These are phyloP conservation scores for Coprinellus micaceus DNA, from an alignment of 768 basidiomycete genomes.

Conservation along the genomic window DNA sequence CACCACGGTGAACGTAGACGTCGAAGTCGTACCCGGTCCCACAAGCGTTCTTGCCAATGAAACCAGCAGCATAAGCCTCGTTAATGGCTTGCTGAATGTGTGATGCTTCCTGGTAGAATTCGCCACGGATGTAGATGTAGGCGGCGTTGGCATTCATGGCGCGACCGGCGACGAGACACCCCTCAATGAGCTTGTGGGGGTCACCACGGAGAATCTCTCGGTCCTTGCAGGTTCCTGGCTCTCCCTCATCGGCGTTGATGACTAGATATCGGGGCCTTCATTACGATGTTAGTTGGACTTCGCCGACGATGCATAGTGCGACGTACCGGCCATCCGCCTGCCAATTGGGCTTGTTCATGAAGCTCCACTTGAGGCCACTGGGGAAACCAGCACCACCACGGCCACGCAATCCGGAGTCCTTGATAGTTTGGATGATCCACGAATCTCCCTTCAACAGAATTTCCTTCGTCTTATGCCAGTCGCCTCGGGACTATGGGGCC, in stretches of 20 bases:
- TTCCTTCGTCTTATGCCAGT: slow-evolving; percentile 98
- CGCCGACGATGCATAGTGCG: slow-evolving; percentile 3
- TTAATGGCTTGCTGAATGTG: slow-evolving; percentile 94
- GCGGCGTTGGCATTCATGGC: slow-evolving; percentile 97
- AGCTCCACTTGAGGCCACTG: slow-evolving; percentile 94
- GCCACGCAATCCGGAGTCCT: slow-evolving; percentile 92
- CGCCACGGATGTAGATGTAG: slow-evolving; percentile 99
- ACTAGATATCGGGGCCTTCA: slow-evolving; percentile 89
- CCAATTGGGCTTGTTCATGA: slow-evolving; percentile 99
- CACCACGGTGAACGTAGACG: slow-evolving; percentile 97
- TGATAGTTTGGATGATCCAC: slow-evolving; percentile 96
- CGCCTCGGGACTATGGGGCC: slow-evolving; percentile 73
- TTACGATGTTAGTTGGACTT: neutral
- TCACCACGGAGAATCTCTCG: slow-evolving; percentile 97
- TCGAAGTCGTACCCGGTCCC: slow-evolving; percentile 93
- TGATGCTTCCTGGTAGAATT: slow-evolving; percentile 93
- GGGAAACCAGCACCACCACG: slow-evolving; percentile 98
- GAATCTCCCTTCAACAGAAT: slow-evolving; percentile 92
- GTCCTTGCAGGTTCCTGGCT: slow-evolving; percentile 99
- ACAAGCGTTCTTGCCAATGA: slow-evolving; percentile 88
- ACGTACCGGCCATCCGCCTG: slow-evolving; percentile 82
- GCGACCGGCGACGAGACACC: slow-evolving; percentile 94
- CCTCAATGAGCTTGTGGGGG: slow-evolving; percentile 97
- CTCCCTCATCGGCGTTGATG: slow-evolving; percentile 97
- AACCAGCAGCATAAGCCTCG: slow-evolving; percentile 88